Conservation (phyloP, 2,329 filamentous ascomycete species). For the Aaosphaeria pasadenensis region DNA sequence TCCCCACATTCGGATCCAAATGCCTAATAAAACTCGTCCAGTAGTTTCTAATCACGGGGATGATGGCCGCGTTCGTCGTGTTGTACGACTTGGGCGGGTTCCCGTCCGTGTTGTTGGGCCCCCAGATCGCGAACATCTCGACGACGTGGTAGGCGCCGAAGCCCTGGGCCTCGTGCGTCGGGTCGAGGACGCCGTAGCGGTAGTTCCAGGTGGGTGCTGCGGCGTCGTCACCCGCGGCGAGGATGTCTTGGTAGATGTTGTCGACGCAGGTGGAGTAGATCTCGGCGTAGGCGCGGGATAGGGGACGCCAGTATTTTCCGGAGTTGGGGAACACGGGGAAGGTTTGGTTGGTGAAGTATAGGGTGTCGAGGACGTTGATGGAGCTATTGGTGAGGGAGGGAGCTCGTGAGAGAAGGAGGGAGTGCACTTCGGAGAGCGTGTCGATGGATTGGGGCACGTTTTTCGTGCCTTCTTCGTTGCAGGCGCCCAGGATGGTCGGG, state of each 20-base stretch:
- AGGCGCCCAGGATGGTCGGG: constrained; percentile 54
- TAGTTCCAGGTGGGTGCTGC: constrained; percentile 61
- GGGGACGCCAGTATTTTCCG: constrained; percentile 58
- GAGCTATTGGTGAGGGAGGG: constrained; percentile 53
- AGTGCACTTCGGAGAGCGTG: constrained; percentile 49
- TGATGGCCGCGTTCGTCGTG: constrained; percentile 55
- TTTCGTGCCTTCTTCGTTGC: constrained; percentile 64
- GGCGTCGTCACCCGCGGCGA: constrained; percentile 22
- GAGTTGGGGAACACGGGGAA: constrained; percentile 42
- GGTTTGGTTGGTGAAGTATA: constrained; percentile 54
- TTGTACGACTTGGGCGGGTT: constrained; percentile 56
- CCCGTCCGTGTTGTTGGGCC: constrained; percentile 53
- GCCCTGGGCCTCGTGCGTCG: constrained; percentile 50
- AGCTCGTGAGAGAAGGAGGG: constrained; percentile 59
- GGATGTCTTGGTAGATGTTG: constrained; percentile 51
- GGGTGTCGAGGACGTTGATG: constrained; percentile 49
- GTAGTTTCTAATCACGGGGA: constrained; percentile 64
- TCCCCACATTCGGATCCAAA: constrained; percentile 62
- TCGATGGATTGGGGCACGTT: constrained; percentile 54
- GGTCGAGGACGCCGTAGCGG: constrained; percentile 65
- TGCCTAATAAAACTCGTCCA: constrained; percentile 71
- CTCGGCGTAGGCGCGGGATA: constrained; percentile 60
- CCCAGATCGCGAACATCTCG: constrained; percentile 67
- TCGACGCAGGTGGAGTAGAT: constrained; percentile 64
- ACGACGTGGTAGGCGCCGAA: constrained; percentile 65